Conservation (phyloP, 352 stramenopile genomes). For the Plasmopara halstedii region DNA sequence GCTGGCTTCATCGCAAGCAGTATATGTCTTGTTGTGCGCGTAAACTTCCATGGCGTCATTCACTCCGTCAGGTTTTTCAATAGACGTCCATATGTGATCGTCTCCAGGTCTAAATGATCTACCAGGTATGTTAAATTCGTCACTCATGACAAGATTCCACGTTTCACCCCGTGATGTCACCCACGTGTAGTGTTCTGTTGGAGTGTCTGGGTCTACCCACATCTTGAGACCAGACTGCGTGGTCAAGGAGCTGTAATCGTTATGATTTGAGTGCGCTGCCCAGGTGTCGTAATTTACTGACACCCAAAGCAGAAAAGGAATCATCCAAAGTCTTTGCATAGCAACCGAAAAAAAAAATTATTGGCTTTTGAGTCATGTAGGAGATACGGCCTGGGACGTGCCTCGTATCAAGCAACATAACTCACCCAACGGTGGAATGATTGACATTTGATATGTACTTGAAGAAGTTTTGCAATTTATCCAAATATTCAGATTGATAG, state of each 20-base stretch:
- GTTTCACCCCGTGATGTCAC: slow-evolving; percentile 41
- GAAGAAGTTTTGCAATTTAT: too few relatives aligned
- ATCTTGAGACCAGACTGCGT: slow-evolving; percentile 35
- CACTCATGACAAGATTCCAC: slow-evolving; percentile 88
- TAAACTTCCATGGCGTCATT: slow-evolving; percentile 90
- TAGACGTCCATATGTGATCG: slow-evolving; percentile 89
- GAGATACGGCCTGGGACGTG: slow-evolving; percentile 1
- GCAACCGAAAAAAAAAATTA: not conserved
- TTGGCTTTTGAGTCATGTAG: not conserved
- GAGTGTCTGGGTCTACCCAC: slow-evolving; percentile 43
- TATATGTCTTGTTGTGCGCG: slow-evolving; percentile 68
- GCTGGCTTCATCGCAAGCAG: slow-evolving; percentile 20
- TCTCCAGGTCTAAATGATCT: slow-evolving; percentile 80
- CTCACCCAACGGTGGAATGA: not conserved
- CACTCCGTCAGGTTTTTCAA: slow-evolving; percentile 90
- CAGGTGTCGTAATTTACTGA: not conserved
- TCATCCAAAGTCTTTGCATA: slow-evolving; percentile 1
- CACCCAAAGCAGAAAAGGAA: slow-evolving; percentile 3
- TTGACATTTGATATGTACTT: not conserved
- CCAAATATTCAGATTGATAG: not conserved
- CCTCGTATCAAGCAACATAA: not conserved
- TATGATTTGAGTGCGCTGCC: not conserved
- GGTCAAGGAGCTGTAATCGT: slow-evolving; percentile 14
- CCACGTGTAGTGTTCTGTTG: slow-evolving; percentile 20
- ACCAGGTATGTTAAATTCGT: slow-evolving; percentile 89